Evolutionary conservation across 2,329 filamentous ascomycete species (phyloP).

Genomic region (Metarhizium album): DNA sequence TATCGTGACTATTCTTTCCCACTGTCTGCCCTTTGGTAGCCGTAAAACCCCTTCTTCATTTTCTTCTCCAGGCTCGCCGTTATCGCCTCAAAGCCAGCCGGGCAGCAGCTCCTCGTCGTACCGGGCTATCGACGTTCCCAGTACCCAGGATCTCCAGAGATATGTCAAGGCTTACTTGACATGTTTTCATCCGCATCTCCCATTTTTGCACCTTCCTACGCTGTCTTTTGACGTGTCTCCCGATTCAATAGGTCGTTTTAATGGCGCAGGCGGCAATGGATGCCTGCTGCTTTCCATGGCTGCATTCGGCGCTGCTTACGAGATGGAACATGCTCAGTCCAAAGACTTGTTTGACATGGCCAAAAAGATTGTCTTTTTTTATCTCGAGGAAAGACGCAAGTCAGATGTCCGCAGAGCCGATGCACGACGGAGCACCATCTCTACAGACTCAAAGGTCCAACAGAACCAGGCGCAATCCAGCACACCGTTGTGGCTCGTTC

Average conservation of each 20-base stretch:
- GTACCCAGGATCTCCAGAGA: slow-evolving; percentile 75
- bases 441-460: slow-evolving; percentile 35
- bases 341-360: slow-evolving; percentile 84
- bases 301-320: slow-evolving; percentile 73
- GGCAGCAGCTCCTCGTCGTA: slow-evolving; percentile 38
- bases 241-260: slow-evolving; percentile 49
- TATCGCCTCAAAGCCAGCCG: slow-evolving; percentile 40
- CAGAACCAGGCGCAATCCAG: slow-evolving; percentile 49
- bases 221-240: slow-evolving; percentile 77
- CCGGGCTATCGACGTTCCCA: slow-evolving; percentile 55
- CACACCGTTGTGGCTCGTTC: slow-evolving; percentile 88
- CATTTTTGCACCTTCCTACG: slow-evolving; percentile 88
- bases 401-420: slow-evolving; percentile 63
- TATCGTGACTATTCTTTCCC: slow-evolving; percentile 48
- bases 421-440: slow-evolving; percentile 40
- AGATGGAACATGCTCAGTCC: slow-evolving; percentile 68
- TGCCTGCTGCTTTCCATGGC: slow-evolving; percentile 78
- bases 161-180: slow-evolving; percentile 84
- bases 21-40: slow-evolving; percentile 43
- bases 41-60: slow-evolving; percentile 58
- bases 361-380: slow-evolving; percentile 90
- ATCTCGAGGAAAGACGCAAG: slow-evolving; percentile 82
- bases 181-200: slow-evolving; percentile 87
- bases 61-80: slow-evolving; percentile 41
- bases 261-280: slow-evolving; percentile 64